Base-by-base conservation (phyloP, 2,329 filamentous ascomycete species). In the Sarocladium kiliense region DNA sequence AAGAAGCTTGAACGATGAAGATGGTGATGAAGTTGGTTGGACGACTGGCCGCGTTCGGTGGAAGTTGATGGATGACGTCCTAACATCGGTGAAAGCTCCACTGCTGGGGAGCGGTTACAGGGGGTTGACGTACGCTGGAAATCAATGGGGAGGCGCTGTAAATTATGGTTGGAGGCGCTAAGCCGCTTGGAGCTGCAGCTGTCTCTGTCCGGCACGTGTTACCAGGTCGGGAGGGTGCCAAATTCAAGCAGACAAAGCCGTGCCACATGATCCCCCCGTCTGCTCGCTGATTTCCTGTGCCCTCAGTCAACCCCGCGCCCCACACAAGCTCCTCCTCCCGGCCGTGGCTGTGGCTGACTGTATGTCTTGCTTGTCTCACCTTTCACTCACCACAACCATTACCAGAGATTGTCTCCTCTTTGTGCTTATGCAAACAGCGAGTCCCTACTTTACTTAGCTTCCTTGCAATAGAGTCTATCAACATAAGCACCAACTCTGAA, bases 251-350 rank as follows among this genome's bases (percentile, higher is more conserved):
- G 36, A 39, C 36, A 39, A 16, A 16, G 30, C 30, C 30, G 12
- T 32, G 30, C 30, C 30, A n/a, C n/a, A n/a, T n/a, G n/a, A n/a
- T n/a, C n/a, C n/a, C n/a, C n/a, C n/a, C n/a, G n/a, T n/a, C n/a
- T n/a, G n/a, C n/a, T n/a, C n/a, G n/a, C n/a, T n/a, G n/a, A n/a
- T n/a, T n/a, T n/a, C n/a, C n/a, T n/a, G n/a, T n/a, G n/a, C n/a
- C n/a, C n/a, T n/a, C n/a, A n/a, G n/a, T n/a, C n/a, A n/a, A 44
- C 44, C 44, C 44, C 44, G 44, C 44, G 44, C 23, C 44, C 44
- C 44, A 47, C 44, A 47, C 44, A 18, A 47, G 44, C 44, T 47
- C 12, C 44, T n/a, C 27, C 25, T 23, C 27, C 21, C 9, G 19
- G 3, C 6, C 14, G 9, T 7, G 7, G 9, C 7, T 34, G 37